A percentile compares a stretch with the other conserved stretches of the same genome.
These are phyloP conservation scores for Hortiboletus flavorubellus DNA, from an alignment of 768 basidiomycete species.

Conservation along the genomic window DNA sequence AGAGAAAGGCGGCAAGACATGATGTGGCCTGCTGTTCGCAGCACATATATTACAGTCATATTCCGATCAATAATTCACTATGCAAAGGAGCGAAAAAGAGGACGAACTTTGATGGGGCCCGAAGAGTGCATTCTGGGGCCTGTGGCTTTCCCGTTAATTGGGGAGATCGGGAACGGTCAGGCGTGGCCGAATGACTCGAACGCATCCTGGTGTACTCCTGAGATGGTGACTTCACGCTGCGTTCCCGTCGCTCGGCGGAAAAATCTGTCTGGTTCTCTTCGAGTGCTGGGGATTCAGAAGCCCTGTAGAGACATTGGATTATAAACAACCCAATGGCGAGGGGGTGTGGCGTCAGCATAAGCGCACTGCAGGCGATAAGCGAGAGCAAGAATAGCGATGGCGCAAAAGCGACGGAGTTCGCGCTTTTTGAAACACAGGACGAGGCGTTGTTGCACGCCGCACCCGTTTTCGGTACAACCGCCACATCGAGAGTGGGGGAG, in stretches of 20 bases:
- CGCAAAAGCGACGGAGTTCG: constrained; percentile 14
- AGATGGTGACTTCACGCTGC: constrained; percentile 15
- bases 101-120: constrained; percentile 26
- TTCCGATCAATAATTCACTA: constrained; percentile 26
- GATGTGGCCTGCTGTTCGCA: constrained; percentile 32
- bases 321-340: constrained; percentile 19
- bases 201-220: constrained; percentile 23
- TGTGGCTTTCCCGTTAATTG: constrained; percentile 19
- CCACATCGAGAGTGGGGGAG: constrained; percentile 5
- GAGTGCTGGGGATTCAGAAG: constrained; percentile 28
- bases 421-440: constrained; percentile 11
- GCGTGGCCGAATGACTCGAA: constrained; percentile 15
- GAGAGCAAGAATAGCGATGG: constrained; percentile 13
- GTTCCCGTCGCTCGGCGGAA: constrained; percentile 11
- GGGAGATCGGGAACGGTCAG: constrained; percentile 20
- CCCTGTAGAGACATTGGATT: constrained; percentile 24
- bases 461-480: constrained; percentile 4
- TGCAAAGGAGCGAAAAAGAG: constrained; percentile 3
- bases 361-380: constrained; percentile 23
- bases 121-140: constrained; percentile 21
- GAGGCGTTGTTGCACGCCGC: constrained; percentile 13
- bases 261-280: constrained; percentile 21
- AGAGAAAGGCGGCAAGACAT: constrained; percentile 33
- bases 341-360: constrained; percentile 32
- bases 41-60: constrained; percentile 17